A percentile compares a stretch with the other conserved stretches of the same genome.
These are phyloP conservation scores for Angophora floribunda DNA, from an alignment of 345 rosid species.

Conservation along the genomic window DNA sequence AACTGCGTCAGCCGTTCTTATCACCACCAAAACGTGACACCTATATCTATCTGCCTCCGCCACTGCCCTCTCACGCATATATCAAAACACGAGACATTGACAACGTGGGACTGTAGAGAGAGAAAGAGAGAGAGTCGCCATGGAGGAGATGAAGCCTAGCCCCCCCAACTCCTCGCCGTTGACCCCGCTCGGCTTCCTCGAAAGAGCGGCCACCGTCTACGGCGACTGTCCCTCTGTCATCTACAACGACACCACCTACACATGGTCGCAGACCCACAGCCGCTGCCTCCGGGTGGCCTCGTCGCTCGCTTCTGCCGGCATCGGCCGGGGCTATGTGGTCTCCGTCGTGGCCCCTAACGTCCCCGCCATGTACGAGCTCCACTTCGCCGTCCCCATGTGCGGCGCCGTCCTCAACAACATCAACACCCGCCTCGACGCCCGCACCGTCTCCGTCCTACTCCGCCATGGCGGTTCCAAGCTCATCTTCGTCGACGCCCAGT, in stretches of 20 bases:
- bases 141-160: constrained; percentile 18
- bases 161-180: constrained; percentile 19
- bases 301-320: constrained; percentile 41
- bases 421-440: constrained; percentile 84
- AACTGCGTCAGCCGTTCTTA: not conserved
- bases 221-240: constrained; percentile 60
- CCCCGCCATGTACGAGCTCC: constrained; percentile 90
- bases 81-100: not conserved
- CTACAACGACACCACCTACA: constrained; percentile 37
- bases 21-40: not conserved
- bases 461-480: constrained; percentile 61
- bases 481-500: constrained; percentile 50
- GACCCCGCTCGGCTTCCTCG: constrained; percentile 17
- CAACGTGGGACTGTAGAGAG: not conserved
- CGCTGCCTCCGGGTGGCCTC: constrained; percentile 79
- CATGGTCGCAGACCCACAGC: constrained; percentile 68
- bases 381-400: constrained; percentile 72
- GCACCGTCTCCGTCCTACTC: constrained; percentile 58
- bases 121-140: not conserved
- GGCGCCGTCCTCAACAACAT: constrained; percentile 73
- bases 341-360: constrained; percentile 66
- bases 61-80: not conserved
- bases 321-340: constrained; percentile 42
- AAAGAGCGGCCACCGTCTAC: constrained; percentile 68
- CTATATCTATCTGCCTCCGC: too few relatives aligned